Evolutionary conservation across 2,329 filamentous ascomycete species (phyloP).

Genomic region (Venturia pyrina): DNA sequence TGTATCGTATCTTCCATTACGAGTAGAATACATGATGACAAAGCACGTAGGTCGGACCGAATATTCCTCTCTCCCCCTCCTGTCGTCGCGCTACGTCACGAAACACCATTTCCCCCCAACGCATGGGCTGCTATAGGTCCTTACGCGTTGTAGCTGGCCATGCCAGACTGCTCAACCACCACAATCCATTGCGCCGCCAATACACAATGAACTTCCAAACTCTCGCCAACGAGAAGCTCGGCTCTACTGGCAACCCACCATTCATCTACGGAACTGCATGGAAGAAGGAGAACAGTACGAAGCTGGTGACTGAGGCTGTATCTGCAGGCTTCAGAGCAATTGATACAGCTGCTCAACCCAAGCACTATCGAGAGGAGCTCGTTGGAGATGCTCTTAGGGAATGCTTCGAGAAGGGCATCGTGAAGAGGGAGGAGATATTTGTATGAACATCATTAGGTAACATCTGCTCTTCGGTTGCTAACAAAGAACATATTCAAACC

Average conservation of each 20-base stretch:
- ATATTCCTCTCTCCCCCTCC: not conserved
- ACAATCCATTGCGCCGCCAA: not conserved
- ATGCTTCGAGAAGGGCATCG: constrained; percentile 34
- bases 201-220: constrained; percentile 5
- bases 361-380: constrained; percentile 64
- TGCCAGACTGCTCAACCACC: not conserved
- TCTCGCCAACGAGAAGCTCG: constrained; percentile 4
- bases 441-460: not conserved
- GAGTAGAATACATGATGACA: not conserved
- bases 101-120: not conserved
- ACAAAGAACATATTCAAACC: constrained; percentile 58
- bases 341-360: constrained; percentile 70
- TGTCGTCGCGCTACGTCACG: not conserved
- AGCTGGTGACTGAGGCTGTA: constrained; percentile 60
- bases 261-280: constrained; percentile 77
- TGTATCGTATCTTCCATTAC: too few relatives aligned
- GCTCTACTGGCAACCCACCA: constrained; percentile 21
- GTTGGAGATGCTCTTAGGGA: constrained; percentile 57
- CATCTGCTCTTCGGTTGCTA: not conserved
- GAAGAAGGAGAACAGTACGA: constrained; percentile 61
- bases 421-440: not conserved
- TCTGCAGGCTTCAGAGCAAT: constrained; percentile 60
- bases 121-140: not conserved
- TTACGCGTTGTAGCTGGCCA: not conserved
- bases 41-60: not conserved